phyloP scores from a whole-genome alignment of 306 rosid species.

The Castanea crenata region DNA sequence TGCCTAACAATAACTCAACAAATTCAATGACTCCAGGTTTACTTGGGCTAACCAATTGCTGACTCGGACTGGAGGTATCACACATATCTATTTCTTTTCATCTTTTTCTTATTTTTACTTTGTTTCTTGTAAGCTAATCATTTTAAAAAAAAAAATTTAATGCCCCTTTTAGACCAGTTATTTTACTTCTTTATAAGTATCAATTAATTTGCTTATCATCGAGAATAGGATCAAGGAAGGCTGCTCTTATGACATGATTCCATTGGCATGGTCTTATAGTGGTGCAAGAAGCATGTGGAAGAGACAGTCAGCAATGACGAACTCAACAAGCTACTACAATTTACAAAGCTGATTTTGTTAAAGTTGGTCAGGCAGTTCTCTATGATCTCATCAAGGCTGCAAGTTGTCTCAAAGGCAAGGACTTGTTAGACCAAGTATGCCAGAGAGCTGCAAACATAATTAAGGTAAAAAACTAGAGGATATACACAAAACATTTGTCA shows the following conservation, averaged over 20 bases:
- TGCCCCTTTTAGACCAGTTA: neutral
- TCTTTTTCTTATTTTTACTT: too few species aligned
- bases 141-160: too few species aligned
- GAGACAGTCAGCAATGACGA: neutral
- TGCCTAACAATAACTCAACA: too few species aligned
- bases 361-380: neutral
- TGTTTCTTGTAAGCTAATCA: too few species aligned
- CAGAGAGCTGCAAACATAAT: neutral
- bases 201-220: neutral
- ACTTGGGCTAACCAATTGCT: too few species aligned
- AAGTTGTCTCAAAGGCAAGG: neutral
- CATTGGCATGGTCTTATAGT: slow-evolving; percentile 1
- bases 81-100: too few species aligned
- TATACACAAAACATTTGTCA: neutral
- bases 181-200: neutral
- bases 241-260: neutral
- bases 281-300: slow-evolving; percentile 12
- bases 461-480: neutral
- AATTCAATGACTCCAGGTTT: too few species aligned
- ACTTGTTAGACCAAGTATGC: neutral
- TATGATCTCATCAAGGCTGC: neutral
- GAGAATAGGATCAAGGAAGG: slow-evolving; percentile 7
- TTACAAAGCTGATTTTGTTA: slow-evolving; percentile 3
- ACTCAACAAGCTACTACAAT: neutral
- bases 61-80: too few species aligned